Evolutionary conservation across 78 protist genomes (phyloP), one percentile per base, ranked within the genome.

Genomic region (Speleostelium caveatum): DNA sequence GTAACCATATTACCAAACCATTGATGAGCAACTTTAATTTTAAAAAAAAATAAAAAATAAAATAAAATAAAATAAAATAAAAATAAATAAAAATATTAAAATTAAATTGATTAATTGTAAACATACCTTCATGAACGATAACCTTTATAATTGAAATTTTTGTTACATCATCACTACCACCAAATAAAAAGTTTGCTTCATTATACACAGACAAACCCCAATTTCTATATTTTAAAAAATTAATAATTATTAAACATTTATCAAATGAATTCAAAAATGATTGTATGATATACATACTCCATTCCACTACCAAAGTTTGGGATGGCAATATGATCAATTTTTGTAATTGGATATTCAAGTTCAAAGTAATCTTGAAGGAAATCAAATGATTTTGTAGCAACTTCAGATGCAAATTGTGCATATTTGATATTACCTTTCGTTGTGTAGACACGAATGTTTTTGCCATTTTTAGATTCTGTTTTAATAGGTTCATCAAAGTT

Each of bases 1-100:
- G 99, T 96, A 16, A 96, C 98, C 33, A 98, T 93, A 71, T 98
- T 98, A 35, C 99, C 99, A 73, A 98, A 98, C 96, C 96, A 95
- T 36, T 67, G 94, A 55, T 96, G 96, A n/a, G 96, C 94, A 21
- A 76, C n/a, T n/a, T n/a, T n/a, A n/a, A n/a, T n/a, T n/a, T n/a
- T n/a, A n/a, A n/a, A n/a, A n/a, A n/a, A n/a, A n/a, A n/a, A n/a
- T n/a, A n/a, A n/a, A n/a, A n/a, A n/a, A n/a, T n/a, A n/a, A n/a
- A n/a, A n/a, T n/a, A n/a, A n/a, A n/a, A n/a, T n/a, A n/a, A n/a
- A n/a, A n/a, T n/a, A n/a, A n/a, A n/a, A n/a, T n/a, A n/a, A n/a
- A n/a, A n/a, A n/a, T n/a, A n/a, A n/a, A n/a, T n/a, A n/a, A n/a
- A n/a, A n/a, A n/a, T n/a, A n/a, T n/a, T n/a, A n/a, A n/a, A n/a